Evolutionary conservation across 495 filamentous ascomycete genomes (phyloP), one percentile per base, ranked within the genome.

Genomic region (Penicillium egyptiacum): DNA sequence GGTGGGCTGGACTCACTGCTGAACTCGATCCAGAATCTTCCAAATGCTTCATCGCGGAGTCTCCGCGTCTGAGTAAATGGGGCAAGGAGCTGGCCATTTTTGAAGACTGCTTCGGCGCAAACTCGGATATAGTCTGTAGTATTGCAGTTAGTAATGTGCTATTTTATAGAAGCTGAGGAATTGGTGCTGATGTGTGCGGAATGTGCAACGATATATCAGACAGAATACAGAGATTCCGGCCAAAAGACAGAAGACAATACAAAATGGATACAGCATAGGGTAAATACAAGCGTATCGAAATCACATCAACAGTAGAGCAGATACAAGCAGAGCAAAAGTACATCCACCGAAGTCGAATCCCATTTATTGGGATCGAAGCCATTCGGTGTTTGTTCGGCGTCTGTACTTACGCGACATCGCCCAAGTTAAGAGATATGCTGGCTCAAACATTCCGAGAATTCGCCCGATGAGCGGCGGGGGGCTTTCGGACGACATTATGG

Each of bases 11-110:
- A 66, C 66, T 60, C 54, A 75, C 71, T 53, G 48, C 58, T 70
- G 41, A 79, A 75, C 4, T 68, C 66, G 35, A 76, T 52, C 76
- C 76, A 79, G 64, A 79, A 79, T 26, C 63, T 64, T 14, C 70
- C 69, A 57, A 79, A 79, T 8, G 76, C 72, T 59, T 77, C 73
- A 41, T 76, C 73, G 17, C 75, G 75, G 1, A 79, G 57, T 56
- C 58, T 55, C 3, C 28, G 10, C 3, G 70, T 60, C 25, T 71
- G 67, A 4, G 70, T 60, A 45, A 77, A 50, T 2, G 75, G 75
- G 3, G 74, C 73, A 10, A 78, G 66, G 41, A 75, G 25, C 42
- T 75, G 67, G 12, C 74, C 74, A 0, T 61, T 59, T n/a, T 61
- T 56, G 39, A 75, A 67, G 31, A 77, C 56, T 6, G 67, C 64